phyloP scores from a whole-genome alignment of 495 filamentous ascomycete species.

The Hypoxylon crocopeplum region DNA sequence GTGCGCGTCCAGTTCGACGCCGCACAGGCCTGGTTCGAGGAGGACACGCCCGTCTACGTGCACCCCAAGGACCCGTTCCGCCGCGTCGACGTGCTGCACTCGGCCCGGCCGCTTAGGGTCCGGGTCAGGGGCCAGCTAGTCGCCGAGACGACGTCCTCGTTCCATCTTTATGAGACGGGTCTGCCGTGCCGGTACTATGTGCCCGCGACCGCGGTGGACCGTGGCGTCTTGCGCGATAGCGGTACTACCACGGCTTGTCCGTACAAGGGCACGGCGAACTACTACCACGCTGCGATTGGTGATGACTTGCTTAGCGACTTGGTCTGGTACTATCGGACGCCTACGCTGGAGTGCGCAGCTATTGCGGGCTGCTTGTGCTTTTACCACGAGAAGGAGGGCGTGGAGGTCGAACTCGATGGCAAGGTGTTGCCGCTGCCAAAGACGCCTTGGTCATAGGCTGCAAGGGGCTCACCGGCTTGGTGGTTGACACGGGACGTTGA shows the following conservation, averaged over 20 bases:
- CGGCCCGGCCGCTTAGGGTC: slow-evolving; percentile 12
- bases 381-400: slow-evolving; percentile 59
- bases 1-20: slow-evolving; percentile 34
- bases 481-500: no score
- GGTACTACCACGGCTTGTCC: slow-evolving; percentile 56
- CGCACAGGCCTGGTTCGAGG: slow-evolving; percentile 66
- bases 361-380: slow-evolving; percentile 57
- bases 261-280: slow-evolving; percentile 65
- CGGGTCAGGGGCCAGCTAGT: slow-evolving; percentile 32
- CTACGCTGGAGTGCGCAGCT: slow-evolving; percentile 51
- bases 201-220: slow-evolving; percentile 50
- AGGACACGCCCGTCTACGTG: slow-evolving; percentile 58
- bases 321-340: slow-evolving; percentile 57
- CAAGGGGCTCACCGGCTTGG: background rate
- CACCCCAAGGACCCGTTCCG: slow-evolving; percentile 52
- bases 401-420: slow-evolving; percentile 57
- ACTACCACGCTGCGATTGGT: slow-evolving; percentile 44
- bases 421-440: slow-evolving; percentile 12
- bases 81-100: slow-evolving; percentile 16
- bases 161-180: slow-evolving; percentile 60
- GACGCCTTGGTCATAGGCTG: slow-evolving; percentile 20
- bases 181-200: slow-evolving; percentile 62
- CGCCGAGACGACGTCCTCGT: slow-evolving; percentile 46
- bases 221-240: slow-evolving; percentile 47
- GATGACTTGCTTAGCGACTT: slow-evolving; percentile 38